Conservation (phyloP, 441 rosid species). For the Hypseocharis bilobata region DNA sequence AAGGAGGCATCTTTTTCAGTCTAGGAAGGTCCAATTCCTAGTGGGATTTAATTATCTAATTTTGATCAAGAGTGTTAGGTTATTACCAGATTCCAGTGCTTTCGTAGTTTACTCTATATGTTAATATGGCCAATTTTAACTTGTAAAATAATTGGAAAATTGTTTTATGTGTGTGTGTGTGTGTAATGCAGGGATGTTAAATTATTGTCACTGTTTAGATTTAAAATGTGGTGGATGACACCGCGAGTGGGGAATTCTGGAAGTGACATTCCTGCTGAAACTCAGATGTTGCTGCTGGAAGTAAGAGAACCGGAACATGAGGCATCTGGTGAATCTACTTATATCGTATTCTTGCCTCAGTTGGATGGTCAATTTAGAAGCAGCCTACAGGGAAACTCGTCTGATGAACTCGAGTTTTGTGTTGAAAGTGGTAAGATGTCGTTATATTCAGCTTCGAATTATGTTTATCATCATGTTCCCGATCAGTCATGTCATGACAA, state of each 20-base stretch:
- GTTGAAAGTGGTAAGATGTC: conserved; percentile 33
- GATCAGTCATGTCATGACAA: background rate
- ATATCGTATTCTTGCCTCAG: conserved; percentile 32
- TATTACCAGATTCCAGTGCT: too few relatives aligned
- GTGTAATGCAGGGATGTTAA: conserved; percentile 26
- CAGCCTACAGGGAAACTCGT: conserved; percentile 35
- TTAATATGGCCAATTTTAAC: too few relatives aligned
- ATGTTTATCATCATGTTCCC: background rate
- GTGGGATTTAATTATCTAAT: too few relatives aligned
- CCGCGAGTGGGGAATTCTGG: conserved; percentile 35
- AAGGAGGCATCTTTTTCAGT: background rate
- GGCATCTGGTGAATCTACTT: conserved; percentile 19
- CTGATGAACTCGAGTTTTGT: conserved; percentile 35
- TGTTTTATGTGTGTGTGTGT: background rate
- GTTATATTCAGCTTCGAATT: background rate
- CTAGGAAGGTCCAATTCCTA: background rate
- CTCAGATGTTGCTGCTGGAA: conserved; percentile 43
- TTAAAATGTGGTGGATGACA: conserved; percentile 36
- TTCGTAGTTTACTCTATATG: too few relatives aligned
- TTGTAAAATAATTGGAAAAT: background rate
- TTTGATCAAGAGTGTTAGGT: too few relatives aligned
- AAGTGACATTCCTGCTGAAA: conserved; percentile 36
- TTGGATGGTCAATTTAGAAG: conserved; percentile 32
- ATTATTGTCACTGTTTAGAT: conserved; percentile 32
- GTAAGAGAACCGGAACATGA: conserved; percentile 16